These are phyloP conservation scores for Chrysochromulina parva DNA, from an alignment of 78 protist species.

Conservation along the genomic window DNA sequence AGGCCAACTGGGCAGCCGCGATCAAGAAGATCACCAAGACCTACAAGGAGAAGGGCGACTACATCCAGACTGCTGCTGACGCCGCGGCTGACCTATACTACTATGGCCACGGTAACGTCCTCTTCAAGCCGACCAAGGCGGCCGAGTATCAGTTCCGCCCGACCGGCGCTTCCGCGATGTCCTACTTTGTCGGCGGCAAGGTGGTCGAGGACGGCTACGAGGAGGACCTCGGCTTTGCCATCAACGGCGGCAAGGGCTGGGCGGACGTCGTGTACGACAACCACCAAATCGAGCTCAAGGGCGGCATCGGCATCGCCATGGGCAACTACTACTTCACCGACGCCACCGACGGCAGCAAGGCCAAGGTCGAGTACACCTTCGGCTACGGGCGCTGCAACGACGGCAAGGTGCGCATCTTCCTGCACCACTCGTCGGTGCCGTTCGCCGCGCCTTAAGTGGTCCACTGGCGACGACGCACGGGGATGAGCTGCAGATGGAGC, in stretches of 20 bases:
- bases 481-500: too few species aligned
- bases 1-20: not conserved
- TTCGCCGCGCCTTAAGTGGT: not conserved
- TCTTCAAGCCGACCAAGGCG: too few species aligned
- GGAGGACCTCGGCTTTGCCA: slow-evolving; percentile 20
- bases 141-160: too few species aligned
- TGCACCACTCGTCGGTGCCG: not conserved
- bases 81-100: not conserved
- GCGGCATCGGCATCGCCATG: not conserved
- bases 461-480: too few species aligned
- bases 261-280: not conserved
- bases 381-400: not conserved
- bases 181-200: not conserved
- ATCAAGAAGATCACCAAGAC: not conserved
- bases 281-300: not conserved
- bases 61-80: not conserved
- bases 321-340: too few species aligned
- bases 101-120: not conserved
- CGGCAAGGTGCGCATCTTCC: too few species aligned
- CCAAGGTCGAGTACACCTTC: slow-evolving; percentile 10
- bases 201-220: slow-evolving; percentile 4
- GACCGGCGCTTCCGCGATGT: not conserved
- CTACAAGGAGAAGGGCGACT: not conserved
- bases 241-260: slow-evolving; percentile 28
- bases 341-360: not conserved